phyloP scores from a whole-genome alignment of 2,329 filamentous ascomycete genomes.

The Botrytis hyacinthi region DNA sequence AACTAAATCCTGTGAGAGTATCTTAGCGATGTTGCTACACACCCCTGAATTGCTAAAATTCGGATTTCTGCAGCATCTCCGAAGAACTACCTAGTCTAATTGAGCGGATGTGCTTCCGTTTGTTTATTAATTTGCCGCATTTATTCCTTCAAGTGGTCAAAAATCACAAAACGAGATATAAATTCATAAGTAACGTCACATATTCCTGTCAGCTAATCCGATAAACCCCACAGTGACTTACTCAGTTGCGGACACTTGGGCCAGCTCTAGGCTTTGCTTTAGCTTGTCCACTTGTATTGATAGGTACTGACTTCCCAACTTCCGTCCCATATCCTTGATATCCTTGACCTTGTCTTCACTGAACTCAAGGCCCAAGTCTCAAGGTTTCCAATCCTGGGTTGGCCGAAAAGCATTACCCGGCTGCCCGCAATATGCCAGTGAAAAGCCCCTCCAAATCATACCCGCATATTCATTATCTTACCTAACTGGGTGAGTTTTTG shows the following conservation, averaged over 20 bases:
- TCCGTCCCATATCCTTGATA: neutral
- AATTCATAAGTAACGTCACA: slow-evolving; percentile 12
- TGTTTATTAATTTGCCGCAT: neutral
- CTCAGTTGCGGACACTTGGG: slow-evolving; percentile 13
- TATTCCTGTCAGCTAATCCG: neutral
- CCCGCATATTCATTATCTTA: slow-evolving; percentile 10
- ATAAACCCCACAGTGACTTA: slow-evolving; percentile 18
- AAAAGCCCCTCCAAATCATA: neutral
- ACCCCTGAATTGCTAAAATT: neutral
- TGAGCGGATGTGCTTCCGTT: neutral
- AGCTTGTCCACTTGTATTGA: slow-evolving; percentile 7
- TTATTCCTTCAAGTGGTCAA: neutral
- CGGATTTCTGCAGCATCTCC: neutral
- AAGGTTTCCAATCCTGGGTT: neutral
- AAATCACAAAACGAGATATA: neutral
- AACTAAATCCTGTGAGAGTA: neutral
- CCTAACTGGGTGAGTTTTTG: slow-evolving; percentile 1
- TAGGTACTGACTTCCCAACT: neutral
- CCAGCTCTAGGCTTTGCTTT: slow-evolving; percentile 16
- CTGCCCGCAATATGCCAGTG: slow-evolving; percentile 5
- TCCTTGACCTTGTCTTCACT: slow-evolving; percentile 10
- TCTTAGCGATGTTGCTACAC: neutral
- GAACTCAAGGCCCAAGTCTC: neutral
- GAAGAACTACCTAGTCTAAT: neutral
- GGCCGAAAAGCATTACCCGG: slow-evolving; percentile 8